These are phyloP conservation scores for Xylariales sp. DNA, from an alignment of 2,329 filamentous ascomycete genomes.

Conservation along the genomic window DNA sequence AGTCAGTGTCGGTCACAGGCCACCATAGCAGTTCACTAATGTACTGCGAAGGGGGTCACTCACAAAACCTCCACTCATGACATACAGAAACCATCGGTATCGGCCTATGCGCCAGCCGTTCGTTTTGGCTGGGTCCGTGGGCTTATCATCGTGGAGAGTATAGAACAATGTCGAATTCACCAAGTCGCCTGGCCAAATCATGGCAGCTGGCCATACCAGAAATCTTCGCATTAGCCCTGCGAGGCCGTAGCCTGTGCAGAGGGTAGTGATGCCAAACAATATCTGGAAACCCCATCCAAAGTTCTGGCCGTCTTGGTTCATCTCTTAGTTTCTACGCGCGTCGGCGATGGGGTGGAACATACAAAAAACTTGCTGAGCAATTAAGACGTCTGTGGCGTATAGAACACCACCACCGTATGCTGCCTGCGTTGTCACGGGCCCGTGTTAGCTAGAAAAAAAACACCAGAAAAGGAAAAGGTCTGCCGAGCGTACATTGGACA, in stretches of 20 bases:
- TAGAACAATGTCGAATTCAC: conserved; percentile 73
- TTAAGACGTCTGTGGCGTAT: conserved; percentile 66
- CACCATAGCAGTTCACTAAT: background rate
- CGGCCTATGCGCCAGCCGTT: conserved; percentile 70
- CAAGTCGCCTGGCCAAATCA: conserved; percentile 72
- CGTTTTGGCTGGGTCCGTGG: conserved; percentile 61
- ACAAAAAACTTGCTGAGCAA: conserved; percentile 65
- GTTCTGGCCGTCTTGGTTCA: conserved; percentile 58
- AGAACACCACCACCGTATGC: conserved; percentile 68
- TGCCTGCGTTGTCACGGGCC: conserved; percentile 52
- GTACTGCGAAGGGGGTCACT: conserved; percentile 2
- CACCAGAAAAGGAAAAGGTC: background rate
- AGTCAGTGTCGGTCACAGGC: conserved; percentile 1
- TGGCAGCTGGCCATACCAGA: conserved; percentile 70
- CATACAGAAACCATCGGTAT: conserved; percentile 67
- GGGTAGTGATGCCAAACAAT: conserved; percentile 69
- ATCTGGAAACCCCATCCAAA: conserved; percentile 70
- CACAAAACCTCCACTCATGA: conserved; percentile 58
- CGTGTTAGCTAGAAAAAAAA: conserved; percentile 13
- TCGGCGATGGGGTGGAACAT: conserved; percentile 24
- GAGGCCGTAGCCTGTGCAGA: conserved; percentile 72
- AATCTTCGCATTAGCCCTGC: conserved; percentile 70
- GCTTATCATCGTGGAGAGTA: conserved; percentile 70
- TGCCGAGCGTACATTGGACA: conserved; percentile 67
- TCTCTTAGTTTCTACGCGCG: background rate